phyloP scores from a whole-genome alignment of 2,329 filamentous ascomycete genomes.

The Phoma sp. region DNA sequence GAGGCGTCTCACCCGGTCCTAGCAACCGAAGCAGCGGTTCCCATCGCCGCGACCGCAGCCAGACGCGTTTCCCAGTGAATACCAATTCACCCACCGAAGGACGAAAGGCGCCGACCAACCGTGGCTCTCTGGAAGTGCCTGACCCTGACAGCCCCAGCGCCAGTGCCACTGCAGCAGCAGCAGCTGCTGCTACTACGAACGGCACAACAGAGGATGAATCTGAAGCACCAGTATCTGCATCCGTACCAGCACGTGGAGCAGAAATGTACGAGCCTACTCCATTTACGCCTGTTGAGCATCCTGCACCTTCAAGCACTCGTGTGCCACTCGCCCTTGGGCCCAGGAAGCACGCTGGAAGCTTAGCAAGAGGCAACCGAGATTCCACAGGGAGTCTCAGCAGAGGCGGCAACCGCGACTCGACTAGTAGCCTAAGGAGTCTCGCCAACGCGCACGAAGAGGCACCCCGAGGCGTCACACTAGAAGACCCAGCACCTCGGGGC shows the following conservation, averaged over 20 bases:
- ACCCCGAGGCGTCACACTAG: conserved; percentile 66
- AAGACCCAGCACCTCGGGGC: conserved; percentile 55
- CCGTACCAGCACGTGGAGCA: conserved; percentile 8
- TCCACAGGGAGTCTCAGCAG: conserved; percentile 49
- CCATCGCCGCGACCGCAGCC: conserved; percentile 75
- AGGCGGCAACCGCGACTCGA: conserved; percentile 43
- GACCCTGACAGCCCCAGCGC: conserved; percentile 55
- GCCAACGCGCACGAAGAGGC: conserved; percentile 46
- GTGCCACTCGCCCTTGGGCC: conserved; percentile 34
- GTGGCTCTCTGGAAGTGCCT: conserved; percentile 82
- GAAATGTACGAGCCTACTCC: conserved; percentile 15
- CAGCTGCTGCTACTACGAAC: conserved; percentile 41
- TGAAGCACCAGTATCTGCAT: conserved; percentile 8
- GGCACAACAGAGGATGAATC: conserved; percentile 42
- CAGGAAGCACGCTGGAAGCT: conserved; percentile 44
- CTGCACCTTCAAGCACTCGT: conserved; percentile 43
- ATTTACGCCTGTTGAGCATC: conserved; percentile 32
- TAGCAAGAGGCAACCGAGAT: conserved; percentile 46
- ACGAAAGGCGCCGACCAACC: conserved; percentile 62
- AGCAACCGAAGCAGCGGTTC: conserved; percentile 53
- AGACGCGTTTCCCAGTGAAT: conserved; percentile 80
- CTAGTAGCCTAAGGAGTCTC: conserved; percentile 48
- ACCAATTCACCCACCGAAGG: conserved; percentile 60
- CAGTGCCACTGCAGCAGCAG: conserved; percentile 4
- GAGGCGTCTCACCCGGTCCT: conserved; percentile 76